Evolutionary conservation across 768 basidiomycete genomes (phyloP).

Genomic region (Trametes coccinea): DNA sequence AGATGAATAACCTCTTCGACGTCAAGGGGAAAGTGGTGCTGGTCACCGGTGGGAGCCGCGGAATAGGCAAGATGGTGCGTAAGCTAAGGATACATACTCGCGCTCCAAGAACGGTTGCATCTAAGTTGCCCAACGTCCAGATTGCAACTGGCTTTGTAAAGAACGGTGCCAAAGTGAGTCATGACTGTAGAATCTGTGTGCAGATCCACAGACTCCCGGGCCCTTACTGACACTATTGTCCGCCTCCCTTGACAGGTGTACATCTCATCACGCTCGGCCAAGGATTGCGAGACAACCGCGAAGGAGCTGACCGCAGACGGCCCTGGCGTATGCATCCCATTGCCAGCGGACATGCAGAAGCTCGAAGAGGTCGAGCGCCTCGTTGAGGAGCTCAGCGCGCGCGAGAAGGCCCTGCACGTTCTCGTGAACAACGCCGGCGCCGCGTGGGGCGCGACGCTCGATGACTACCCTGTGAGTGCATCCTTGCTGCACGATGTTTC

Average conservation of each 20-base stretch:
- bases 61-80: conserved; percentile 65
- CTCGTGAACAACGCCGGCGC: conserved; percentile 68
- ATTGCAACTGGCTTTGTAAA: conserved; percentile 63
- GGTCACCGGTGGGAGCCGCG: conserved; percentile 66
- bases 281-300: conserved; percentile 54
- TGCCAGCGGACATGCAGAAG: conserved; percentile 57
- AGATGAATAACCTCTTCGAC: conserved; percentile 44
- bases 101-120: neutral
- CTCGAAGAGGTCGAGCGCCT: conserved; percentile 54
- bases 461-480: conserved; percentile 45
- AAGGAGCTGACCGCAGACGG: conserved; percentile 53
- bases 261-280: conserved; percentile 57
- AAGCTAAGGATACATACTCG: too few relatives aligned
- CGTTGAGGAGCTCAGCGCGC: conserved; percentile 47
- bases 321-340: conserved; percentile 51
- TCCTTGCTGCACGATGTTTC: neutral
- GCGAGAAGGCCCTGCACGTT: conserved; percentile 55
- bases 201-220: too few relatives aligned
- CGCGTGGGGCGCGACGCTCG: conserved; percentile 51
- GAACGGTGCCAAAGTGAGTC: conserved; percentile 56
- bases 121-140: conserved; percentile 34
- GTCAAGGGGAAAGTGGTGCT: conserved; percentile 57
- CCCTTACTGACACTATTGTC: too few relatives aligned
- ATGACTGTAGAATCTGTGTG: too few relatives aligned
- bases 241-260: conserved; percentile 44